A percentile compares a stretch with the other conserved stretches of the same genome.
These are phyloP conservation scores for Sambucus nigra DNA, from an alignment of 129 eudicot genomes.

Conservation along the genomic window DNA sequence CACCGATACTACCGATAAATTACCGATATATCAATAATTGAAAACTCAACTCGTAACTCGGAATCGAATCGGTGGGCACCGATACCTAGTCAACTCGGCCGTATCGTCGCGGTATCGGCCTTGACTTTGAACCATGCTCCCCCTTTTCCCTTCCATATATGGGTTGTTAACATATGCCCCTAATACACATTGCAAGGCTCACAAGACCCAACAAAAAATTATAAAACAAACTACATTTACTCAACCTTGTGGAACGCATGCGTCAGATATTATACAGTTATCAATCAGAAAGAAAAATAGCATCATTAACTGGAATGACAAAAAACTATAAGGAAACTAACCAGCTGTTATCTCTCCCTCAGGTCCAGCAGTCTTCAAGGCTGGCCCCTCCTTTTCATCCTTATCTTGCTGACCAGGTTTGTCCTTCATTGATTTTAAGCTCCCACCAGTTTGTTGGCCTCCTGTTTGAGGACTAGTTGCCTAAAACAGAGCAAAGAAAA, in stretches of 20 bases:
- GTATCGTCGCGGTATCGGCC: too few species aligned
- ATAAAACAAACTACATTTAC: too few species aligned
- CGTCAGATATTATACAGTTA: background rate
- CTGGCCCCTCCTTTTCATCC: slow-evolving; percentile 71
- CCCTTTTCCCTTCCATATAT: too few species aligned
- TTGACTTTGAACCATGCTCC: too few species aligned
- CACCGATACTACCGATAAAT: too few species aligned
- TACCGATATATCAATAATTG: too few species aligned
- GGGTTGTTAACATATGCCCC: too few species aligned
- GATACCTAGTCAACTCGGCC: too few species aligned
- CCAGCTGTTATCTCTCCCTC: slow-evolving; percentile 99
- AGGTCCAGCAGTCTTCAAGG: slow-evolving; percentile 78
- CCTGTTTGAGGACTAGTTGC: slow-evolving; percentile 91
- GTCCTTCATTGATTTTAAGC: slow-evolving; percentile 82
- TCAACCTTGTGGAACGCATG: background rate
- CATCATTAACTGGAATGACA: background rate
- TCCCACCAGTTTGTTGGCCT: slow-evolving; percentile 57
- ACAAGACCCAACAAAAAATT: too few species aligned
- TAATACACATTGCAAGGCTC: too few species aligned
- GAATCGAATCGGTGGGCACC: too few species aligned
- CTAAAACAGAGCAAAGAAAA: slow-evolving; percentile 26
- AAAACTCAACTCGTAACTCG: too few species aligned
- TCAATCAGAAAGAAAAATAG: background rate
- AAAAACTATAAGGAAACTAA: slow-evolving; percentile 5
- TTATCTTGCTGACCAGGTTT: slow-evolving; percentile 49